Evolutionary conservation across 768 basidiomycete species (phyloP), one percentile per base, ranked within the genome.

Genomic region (Lepiota brunneoincarnata): DNA sequence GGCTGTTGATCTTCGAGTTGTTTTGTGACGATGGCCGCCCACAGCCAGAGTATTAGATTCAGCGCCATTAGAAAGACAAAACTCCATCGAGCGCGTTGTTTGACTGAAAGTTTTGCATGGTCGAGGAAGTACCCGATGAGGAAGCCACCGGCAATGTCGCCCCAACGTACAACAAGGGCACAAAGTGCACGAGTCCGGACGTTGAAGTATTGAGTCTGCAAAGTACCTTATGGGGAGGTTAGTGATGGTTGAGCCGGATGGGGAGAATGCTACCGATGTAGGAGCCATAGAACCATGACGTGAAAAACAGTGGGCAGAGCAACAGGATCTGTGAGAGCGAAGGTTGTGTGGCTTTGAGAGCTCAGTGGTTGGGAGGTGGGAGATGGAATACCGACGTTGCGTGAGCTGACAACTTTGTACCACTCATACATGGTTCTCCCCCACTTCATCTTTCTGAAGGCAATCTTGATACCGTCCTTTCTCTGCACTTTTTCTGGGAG

Each of bases 81-180:
- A 35, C 64, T 67, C 60, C 60, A 64, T 35, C 69, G 58, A 4
- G 69, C 67, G 36, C 68, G 64, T 48, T 67, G 65, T 47, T 69
- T 69, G 49, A 70, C 55, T 6, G 65, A 54, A 14, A 70, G 57
- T 6, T 56, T 57, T 46, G 67, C 62, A 39, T 55, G 50, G 44
- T 70, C 69, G 40, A 70, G 65, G 60, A 70, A 69, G 45, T 65
- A 66, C 4, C 69, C 69, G 36, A 69, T 64, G 53, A 66, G 43
- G 56, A 68, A 63, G 7, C 66, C 65, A 41, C 64, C 65, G 9
- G 61, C 59, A 46, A 67, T 67, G 48, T 68, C 66, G 3, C 64
- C 66, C 51, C 59, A 66, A 4, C 65, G 66, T 26, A 64, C 66
- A 31, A 69, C 60, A 24, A 69, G 61, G 1, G 65, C 69, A 39